Conservation (phyloP, 2,329 filamentous ascomycete species). For the Alternaria alternata region DNA sequence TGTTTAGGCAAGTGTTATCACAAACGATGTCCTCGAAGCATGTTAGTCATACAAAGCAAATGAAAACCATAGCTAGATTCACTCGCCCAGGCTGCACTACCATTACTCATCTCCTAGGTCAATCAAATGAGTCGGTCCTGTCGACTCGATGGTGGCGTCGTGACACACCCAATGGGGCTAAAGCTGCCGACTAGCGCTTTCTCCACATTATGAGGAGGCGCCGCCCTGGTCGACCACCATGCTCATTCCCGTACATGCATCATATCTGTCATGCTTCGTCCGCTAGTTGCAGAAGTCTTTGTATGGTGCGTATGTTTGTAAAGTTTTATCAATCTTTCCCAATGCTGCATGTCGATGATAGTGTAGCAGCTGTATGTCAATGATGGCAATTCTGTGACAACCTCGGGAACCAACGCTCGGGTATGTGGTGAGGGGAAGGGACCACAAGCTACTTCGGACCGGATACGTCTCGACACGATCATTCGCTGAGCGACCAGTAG, state of each 20-base stretch:
- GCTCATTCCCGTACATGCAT: neutral
- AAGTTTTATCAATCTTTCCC: too few species aligned
- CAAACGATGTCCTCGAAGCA: neutral
- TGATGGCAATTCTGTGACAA: neutral
- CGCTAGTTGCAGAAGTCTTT: neutral
- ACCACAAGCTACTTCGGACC: neutral
- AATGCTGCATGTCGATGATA: neutral
- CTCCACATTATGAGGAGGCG: neutral
- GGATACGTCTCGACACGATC: neutral
- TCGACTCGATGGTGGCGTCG: neutral
- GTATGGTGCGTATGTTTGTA: too few species aligned
- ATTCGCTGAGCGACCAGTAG: neutral
- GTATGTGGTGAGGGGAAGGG: constrained; percentile 6
- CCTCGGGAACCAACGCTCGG: neutral
- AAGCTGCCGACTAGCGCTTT: neutral
- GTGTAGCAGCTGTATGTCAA: neutral
- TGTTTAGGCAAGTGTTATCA: neutral
- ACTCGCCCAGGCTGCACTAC: neutral
- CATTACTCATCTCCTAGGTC: neutral
- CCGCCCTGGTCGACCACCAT: neutral
- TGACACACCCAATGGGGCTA: neutral
- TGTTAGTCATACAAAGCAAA: neutral
- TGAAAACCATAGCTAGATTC: neutral
- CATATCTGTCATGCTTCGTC: neutral
- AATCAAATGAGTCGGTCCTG: neutral